Base-by-base conservation (phyloP, 805 yeast genomes). In the Kodamaea sagamina region DNA sequence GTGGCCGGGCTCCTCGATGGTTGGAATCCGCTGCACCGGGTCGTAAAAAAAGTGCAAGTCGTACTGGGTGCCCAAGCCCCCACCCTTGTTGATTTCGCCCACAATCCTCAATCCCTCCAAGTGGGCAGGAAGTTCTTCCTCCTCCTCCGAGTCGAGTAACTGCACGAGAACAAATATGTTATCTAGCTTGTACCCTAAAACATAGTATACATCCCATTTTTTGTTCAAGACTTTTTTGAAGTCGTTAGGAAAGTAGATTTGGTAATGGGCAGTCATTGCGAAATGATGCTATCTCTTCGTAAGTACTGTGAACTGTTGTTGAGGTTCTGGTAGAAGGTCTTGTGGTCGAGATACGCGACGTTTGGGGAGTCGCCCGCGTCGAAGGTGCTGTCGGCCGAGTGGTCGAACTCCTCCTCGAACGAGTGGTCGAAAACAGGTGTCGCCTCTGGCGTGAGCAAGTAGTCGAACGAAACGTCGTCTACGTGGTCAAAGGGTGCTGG, bases 241-340 rank as follows among this genome's bases (percentile, higher is more conserved):
- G 49, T 68, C 72, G 12, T 47, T 47, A 1, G 75, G 72, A 26
- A 69, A 60, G 45, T 65, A 71, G 13, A 71, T 48, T 36, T 64
- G 63, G 32, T 43, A 48, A 8, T 21, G 24, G 34, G 44, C 57
- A 56, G 60, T 61, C 50, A 54, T 42, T 36, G 36, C 18, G 39
- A 19, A 25, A 65, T 50, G 38, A 68, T 63, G 42, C 75, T 70
- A 49, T 71, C 75, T 41, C 75, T 49, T 39, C 75, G 49, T 18
- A 70, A 51, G 45, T 67, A 68, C 49, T 67, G 75, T 2, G 73
- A 67, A 50, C 74, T 69, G 49, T 64, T 69, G 54, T 71, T 70
- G 39, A 68, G 55, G 42, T 60, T 52, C 38, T 55, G 46, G 52
- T 59, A 59, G 43, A 59, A 58, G 41, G 50, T 54, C 36, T 29